A percentile compares a stretch with the other conserved stretches of the same genome.
phyloP scores from a whole-genome alignment of 2,329 filamentous ascomycete genomes.

The Ophiobolus disseminans region DNA sequence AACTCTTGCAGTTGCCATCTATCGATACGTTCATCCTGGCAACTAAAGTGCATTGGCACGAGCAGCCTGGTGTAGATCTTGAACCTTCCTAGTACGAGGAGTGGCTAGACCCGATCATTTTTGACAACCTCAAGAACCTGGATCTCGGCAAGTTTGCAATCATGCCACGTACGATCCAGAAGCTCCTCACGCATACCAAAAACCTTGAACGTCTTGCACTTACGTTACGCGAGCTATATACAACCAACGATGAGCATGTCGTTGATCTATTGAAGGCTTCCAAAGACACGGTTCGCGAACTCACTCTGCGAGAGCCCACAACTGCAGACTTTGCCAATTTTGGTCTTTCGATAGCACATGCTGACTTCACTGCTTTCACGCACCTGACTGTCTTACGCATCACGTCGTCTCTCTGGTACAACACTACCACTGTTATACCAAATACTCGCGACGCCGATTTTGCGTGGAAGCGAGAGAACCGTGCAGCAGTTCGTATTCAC shows the following conservation, averaged over 20 bases:
- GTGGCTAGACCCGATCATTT: neutral
- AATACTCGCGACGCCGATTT: neutral
- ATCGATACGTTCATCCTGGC: neutral
- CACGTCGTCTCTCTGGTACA: neutral
- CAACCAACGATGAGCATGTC: neutral
- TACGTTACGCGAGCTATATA: neutral
- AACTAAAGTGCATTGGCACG: neutral
- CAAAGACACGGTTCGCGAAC: neutral
- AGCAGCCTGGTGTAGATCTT: neutral
- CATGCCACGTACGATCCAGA: neutral
- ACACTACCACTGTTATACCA: neutral
- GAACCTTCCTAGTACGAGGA: neutral
- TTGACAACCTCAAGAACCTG: neutral
- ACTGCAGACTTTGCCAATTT: neutral
- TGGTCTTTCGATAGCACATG: neutral
- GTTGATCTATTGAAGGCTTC: neutral
- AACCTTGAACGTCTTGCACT: neutral
- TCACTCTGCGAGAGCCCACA: neutral
- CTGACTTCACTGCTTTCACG: neutral
- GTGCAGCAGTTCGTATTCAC: neutral
- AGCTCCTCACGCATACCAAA: neutral
- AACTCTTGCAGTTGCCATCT: neutral
- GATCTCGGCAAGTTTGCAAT: neutral
- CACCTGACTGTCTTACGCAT: neutral
- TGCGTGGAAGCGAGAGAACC: neutral